Evolutionary conservation across 75 land plant species (phyloP).

Genomic region (Sequoia sempervirens): DNA sequence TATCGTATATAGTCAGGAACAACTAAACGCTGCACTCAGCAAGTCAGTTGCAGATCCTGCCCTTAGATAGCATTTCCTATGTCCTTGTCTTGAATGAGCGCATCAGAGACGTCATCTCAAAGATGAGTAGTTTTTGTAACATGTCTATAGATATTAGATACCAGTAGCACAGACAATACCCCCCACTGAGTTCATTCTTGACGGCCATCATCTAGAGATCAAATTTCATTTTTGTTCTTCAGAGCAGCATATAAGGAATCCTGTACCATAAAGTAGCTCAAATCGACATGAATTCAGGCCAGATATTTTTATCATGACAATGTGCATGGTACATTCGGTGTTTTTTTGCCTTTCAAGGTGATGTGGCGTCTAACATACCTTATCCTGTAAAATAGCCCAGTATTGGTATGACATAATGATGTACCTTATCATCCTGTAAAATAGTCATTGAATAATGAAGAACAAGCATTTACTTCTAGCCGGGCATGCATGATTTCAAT

Average conservation of each 20-base stretch:
- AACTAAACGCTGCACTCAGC: constrained; percentile 14
- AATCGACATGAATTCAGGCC: background rate
- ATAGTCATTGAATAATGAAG: background rate
- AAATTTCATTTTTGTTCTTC: background rate
- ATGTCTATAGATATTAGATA: background rate
- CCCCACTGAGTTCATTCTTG: background rate
- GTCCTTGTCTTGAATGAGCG: background rate
- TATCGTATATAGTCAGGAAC: constrained; percentile 12
- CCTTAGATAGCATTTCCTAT: background rate
- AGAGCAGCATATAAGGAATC: background rate
- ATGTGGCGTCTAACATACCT: background rate
- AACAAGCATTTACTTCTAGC: background rate
- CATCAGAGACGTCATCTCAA: background rate
- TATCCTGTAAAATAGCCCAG: background rate
- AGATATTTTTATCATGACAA: background rate
- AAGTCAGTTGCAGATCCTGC: background rate
- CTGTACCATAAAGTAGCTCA: background rate
- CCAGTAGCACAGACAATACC: background rate
- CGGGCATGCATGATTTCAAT: background rate
- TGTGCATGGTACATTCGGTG: background rate
- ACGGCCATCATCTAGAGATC: background rate
- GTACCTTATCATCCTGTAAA: background rate
- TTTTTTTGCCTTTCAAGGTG: background rate
- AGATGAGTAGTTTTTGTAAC: background rate
- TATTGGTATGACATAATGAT: background rate